Conservation (phyloP, 106 monocot species). For the Platanthera guangdongensis region DNA sequence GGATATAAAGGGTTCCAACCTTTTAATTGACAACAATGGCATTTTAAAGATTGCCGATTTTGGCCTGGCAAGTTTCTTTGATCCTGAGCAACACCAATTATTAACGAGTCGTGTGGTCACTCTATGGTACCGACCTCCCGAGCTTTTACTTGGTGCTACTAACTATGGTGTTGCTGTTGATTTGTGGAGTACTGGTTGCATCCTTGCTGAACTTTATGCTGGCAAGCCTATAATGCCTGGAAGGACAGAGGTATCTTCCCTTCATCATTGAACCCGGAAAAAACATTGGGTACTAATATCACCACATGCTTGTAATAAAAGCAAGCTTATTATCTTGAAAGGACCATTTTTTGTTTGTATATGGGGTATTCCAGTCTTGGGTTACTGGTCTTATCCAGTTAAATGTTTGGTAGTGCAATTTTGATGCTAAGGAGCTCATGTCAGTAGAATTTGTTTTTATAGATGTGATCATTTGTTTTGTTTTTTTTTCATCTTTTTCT, state of each 20-base stretch:
- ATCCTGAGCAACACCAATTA: constrained; percentile 33
- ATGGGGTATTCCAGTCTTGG: background rate
- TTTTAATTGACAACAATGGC: constrained; percentile 55
- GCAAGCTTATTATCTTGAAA: background rate
- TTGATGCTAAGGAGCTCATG: background rate
- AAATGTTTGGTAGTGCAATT: background rate
- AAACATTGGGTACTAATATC: background rate
- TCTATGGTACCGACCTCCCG: constrained; percentile 69
- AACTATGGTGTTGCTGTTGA: constrained; percentile 65
- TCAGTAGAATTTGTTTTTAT: background rate
- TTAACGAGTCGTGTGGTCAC: constrained; percentile 79
- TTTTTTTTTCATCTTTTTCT: background rate
- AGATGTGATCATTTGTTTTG: background rate
- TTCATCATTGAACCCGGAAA: background rate
- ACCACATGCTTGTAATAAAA: background rate
- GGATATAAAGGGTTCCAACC: constrained; percentile 76
- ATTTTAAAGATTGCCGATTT: constrained; percentile 71
- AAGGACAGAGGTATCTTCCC: constrained; percentile 47
- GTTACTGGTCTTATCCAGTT: background rate
- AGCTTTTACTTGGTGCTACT: constrained; percentile 64
- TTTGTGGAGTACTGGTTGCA: constrained; percentile 72
- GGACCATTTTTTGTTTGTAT: background rate
- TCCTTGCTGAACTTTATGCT: constrained; percentile 65
- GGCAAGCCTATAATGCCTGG: constrained; percentile 79
- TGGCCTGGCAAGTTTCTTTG: constrained; percentile 63